These are phyloP conservation scores for Sclerotinia nivalis DNA, from an alignment of 2,329 filamentous ascomycete genomes.

Conservation along the genomic window DNA sequence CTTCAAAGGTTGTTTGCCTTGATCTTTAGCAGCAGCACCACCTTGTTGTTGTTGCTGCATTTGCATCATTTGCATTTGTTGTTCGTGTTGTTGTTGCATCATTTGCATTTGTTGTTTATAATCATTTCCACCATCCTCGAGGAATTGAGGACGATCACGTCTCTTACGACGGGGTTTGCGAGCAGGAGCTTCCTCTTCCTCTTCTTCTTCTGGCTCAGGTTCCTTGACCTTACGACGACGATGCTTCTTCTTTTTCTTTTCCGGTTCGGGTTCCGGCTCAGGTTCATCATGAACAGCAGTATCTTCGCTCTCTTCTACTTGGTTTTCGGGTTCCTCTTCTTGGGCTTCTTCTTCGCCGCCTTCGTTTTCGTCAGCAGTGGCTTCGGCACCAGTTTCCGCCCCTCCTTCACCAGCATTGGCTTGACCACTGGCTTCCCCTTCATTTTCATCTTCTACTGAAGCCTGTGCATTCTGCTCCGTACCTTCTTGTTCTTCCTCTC, in stretches of 20 bases:
- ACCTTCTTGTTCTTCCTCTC: constrained; percentile 19
- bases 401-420: not conserved
- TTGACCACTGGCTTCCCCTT: not conserved
- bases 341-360: constrained; percentile 18
- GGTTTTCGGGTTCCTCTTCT: constrained; percentile 13
- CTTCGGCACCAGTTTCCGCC: constrained; percentile 13
- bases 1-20: constrained; percentile 60
- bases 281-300: constrained; percentile 15
- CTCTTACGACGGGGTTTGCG: constrained; percentile 22
- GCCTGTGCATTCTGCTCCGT: constrained; percentile 12
- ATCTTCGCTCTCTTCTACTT: constrained; percentile 21
- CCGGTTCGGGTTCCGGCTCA: constrained; percentile 10
- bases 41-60: constrained; percentile 18
- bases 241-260: constrained; percentile 20
- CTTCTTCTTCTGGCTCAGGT: constrained; percentile 18
- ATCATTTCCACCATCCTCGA: constrained; percentile 16
- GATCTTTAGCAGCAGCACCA: constrained; percentile 23
- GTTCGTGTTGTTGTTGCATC: constrained; percentile 23
- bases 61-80: constrained; percentile 25
- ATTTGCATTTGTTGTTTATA: constrained; percentile 22
- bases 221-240: constrained; percentile 21
- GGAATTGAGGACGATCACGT: constrained; percentile 23
- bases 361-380: constrained; percentile 21
- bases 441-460: constrained; percentile 15
- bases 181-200: constrained; percentile 17